Evolutionary conservation across 2,329 filamentous ascomycete species (phyloP).

Genomic region (Botrytis aclada): DNA sequence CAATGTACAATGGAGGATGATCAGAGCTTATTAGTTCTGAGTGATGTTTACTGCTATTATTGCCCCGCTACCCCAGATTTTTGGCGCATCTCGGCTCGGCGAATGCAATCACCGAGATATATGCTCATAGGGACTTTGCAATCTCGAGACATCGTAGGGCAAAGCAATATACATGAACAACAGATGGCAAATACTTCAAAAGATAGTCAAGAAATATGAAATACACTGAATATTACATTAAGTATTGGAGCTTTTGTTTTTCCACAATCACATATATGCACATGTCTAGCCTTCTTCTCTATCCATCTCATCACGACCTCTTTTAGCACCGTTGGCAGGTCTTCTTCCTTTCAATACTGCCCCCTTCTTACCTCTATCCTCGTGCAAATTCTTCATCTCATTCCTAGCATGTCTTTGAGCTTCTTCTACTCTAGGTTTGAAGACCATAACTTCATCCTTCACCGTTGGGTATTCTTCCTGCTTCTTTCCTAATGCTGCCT

Average conservation of each 20-base stretch:
- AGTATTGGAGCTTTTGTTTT: background rate
- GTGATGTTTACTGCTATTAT: conserved; percentile 2
- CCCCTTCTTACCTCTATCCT: conserved; percentile 56
- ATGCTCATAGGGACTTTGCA: background rate
- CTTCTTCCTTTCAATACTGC: conserved; percentile 49
- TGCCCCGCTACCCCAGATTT: conserved; percentile 23
- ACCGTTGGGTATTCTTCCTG: conserved; percentile 65
- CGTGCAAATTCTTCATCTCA: conserved; percentile 78
- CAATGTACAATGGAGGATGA: conserved; percentile 1
- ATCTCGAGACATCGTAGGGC: background rate
- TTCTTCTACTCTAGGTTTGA: conserved; percentile 74
- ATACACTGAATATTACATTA: conserved; percentile 11
- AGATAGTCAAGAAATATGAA: background rate
- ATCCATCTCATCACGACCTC: conserved; percentile 48
- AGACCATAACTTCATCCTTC: conserved; percentile 83
- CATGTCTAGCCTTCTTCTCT: conserved; percentile 36
- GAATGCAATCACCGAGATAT: background rate
- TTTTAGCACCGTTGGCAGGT: conserved; percentile 45
- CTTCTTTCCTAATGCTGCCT: conserved; percentile 76
- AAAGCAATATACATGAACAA: background rate
- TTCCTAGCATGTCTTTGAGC: conserved; percentile 75
- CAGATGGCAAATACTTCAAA: background rate
- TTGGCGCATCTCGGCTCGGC: conserved; percentile 16
- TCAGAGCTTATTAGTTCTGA: background rate
- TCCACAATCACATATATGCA: background rate